Evolutionary conservation across 257 asterid species (phyloP), one percentile per base, ranked within the genome.

Genomic region (Osmanthus fragrans): DNA sequence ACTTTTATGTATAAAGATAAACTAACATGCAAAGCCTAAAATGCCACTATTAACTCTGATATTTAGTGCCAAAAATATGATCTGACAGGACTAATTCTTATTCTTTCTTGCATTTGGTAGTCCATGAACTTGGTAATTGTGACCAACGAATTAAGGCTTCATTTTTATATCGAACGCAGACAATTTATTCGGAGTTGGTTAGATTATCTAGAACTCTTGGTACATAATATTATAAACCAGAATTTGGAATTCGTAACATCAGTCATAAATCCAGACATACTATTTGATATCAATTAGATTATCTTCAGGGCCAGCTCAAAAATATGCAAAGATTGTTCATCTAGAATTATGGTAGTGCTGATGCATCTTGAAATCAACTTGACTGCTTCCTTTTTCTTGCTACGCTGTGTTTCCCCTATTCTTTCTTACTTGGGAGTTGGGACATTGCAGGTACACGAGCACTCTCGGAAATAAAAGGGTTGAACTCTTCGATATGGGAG

Each of bases 401-500:
- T 8, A 3, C 54, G 12, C 30, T 15, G 68, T 29, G 30, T n/a
- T 56, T 10, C 36, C 25, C 25, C 27, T 25, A 25, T 45, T 70
- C 45, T 76, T 60, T 76, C 51, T 54, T 45, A 34, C 56, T 54
- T 76, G 82, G 72, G 56, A 73, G 73, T 63, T 42, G 71, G 75
- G 51, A 36, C 19, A 18, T 65, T 83, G 85, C 90, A 93, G 98
- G 81, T 93, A 96, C 85, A 88, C 87, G 94, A 96, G 92, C 92
- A 90, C 94, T 36, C 91, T 88, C 75, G 99, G 98, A 74, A 90
- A 93, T 83, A 96, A 96, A 88, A 92, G 94, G 88, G 94, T 93
- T 76, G 99, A 96, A 83, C 97, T 93, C 70, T 96, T 92, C 77
- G 98, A 96, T 70, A 88, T 85, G 96, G 98, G 97, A 84, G 82